Conservation (phyloP, 371 early-diverging fungal species). For the Mucor ambiguus region DNA sequence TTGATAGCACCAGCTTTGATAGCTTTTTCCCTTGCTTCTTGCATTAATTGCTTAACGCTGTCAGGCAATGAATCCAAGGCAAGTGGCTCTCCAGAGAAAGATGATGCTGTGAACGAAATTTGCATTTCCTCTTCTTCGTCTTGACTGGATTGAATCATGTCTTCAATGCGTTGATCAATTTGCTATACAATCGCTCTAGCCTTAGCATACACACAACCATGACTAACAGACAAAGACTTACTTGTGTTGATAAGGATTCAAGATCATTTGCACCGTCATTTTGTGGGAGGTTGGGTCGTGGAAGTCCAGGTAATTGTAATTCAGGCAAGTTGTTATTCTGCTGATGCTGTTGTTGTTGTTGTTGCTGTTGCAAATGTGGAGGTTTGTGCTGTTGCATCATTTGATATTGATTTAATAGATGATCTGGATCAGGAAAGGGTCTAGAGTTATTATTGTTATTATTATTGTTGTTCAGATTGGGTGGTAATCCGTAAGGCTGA, state of each 20-base stretch:
- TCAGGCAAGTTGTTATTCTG: conserved; percentile 14
- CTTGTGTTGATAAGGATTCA: conserved; percentile 6
- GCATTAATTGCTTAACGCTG: conserved; percentile 39
- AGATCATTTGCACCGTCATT: conserved; percentile 44
- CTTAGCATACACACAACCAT: background rate
- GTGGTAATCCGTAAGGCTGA: conserved; percentile 8
- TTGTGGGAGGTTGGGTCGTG: conserved; percentile 45
- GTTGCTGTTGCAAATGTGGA: background rate
- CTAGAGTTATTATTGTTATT: conserved; percentile 6
- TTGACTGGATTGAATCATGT: conserved; percentile 23
- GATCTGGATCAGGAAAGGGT: conserved; percentile 24
- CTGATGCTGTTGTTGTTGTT: conserved; percentile 2
- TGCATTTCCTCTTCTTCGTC: conserved; percentile 4
- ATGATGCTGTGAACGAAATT: conserved; percentile 35
- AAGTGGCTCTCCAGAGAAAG: conserved; percentile 34
- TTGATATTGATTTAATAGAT: conserved; percentile 21
- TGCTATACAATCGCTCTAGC: conserved; percentile 21
- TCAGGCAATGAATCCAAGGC: conserved; percentile 41
- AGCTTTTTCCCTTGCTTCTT: conserved; percentile 40
- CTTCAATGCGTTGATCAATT: conserved; percentile 48
- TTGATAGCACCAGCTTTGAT: conserved; percentile 37
- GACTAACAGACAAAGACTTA: background rate
- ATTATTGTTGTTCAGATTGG: conserved; percentile 1
- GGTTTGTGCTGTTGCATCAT: conserved; percentile 13
- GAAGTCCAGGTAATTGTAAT: conserved; percentile 32